Evolutionary conservation across 2,329 filamentous ascomycete species (phyloP).

Genomic region (Phyllosticta ampelicida): DNA sequence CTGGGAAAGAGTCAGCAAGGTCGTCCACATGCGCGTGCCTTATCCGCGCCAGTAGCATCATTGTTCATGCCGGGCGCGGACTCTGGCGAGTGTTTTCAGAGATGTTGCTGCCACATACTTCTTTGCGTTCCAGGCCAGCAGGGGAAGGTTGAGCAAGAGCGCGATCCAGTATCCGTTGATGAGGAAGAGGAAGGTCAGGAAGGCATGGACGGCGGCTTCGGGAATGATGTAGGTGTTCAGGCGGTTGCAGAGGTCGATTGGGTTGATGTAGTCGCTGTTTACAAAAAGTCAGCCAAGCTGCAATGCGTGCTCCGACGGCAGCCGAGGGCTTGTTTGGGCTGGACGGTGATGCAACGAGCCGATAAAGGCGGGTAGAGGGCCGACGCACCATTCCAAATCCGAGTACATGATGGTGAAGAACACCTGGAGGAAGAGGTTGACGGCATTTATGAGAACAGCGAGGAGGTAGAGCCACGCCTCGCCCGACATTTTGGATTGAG

Average conservation of each 20-base stretch:
- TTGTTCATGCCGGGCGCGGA: not conserved
- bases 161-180: slow-evolving; percentile 99
- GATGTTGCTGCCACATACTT: slow-evolving; percentile 58
- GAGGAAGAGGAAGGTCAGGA: slow-evolving; percentile 89
- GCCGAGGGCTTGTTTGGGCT: not conserved
- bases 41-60: not conserved
- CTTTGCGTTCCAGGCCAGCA: slow-evolving; percentile 90
- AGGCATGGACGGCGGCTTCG: slow-evolving; percentile 93
- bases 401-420: slow-evolving; percentile 99
- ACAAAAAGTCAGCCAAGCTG: slow-evolving; percentile 5
- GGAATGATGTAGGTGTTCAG: slow-evolving; percentile 99
- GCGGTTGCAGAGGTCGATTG: slow-evolving; percentile 99
- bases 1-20: slow-evolving; percentile 41
- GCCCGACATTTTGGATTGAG: slow-evolving; percentile 64
- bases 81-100: not conserved
- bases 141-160: slow-evolving; percentile 79
- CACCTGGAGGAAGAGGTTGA: slow-evolving; percentile 98
- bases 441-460: slow-evolving; percentile 97
- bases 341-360: not conserved
- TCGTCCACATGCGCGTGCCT: not conserved
- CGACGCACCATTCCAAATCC: slow-evolving; percentile 92
- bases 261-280: slow-evolving; percentile 97
- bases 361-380: not conserved
- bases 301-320: not conserved
- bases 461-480: slow-evolving; percentile 98